Evolutionary conservation across 805 yeast genomes (phyloP).

Genomic region (Maudiozyma barnettii): DNA sequence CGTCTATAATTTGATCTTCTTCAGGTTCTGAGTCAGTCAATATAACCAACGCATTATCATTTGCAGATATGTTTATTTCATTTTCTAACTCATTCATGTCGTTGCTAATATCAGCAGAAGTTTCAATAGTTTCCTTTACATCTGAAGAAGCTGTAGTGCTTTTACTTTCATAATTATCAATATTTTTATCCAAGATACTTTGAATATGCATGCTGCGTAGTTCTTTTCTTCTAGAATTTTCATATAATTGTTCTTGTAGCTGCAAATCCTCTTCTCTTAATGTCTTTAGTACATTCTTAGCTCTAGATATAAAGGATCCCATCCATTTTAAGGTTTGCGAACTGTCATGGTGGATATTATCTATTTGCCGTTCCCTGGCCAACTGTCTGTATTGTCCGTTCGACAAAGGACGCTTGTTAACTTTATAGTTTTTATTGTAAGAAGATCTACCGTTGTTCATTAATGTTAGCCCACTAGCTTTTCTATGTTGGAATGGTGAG

Average conservation of each 20-base stretch:
- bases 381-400: not conserved
- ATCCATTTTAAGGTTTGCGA: constrained; percentile 15
- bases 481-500: constrained; percentile 4
- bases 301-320: constrained; percentile 17
- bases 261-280: constrained; percentile 7
- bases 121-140: not conserved
- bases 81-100: not conserved
- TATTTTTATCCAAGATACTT: not conserved
- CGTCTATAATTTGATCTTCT: constrained; percentile 1
- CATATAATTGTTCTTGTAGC: constrained; percentile 1
- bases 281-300: constrained; percentile 13
- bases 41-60: not conserved
- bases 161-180: not conserved
- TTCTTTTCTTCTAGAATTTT: constrained; percentile 4
- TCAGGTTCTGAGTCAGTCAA: constrained; percentile 2
- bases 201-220: not conserved
- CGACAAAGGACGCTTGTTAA: not conserved
- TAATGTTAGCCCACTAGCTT: not conserved
- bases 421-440: not conserved
- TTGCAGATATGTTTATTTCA: not conserved
- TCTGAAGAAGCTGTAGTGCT: not conserved
- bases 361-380: not conserved
- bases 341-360: constrained; percentile 4
- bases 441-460: not conserved
- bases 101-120: not conserved